Percentiles rank a stretch among this genome's conserved stretches.
Evolutionary conservation across 768 basidiomycete species (phyloP).

Genomic region (Boletus rufocinnamomeus): DNA sequence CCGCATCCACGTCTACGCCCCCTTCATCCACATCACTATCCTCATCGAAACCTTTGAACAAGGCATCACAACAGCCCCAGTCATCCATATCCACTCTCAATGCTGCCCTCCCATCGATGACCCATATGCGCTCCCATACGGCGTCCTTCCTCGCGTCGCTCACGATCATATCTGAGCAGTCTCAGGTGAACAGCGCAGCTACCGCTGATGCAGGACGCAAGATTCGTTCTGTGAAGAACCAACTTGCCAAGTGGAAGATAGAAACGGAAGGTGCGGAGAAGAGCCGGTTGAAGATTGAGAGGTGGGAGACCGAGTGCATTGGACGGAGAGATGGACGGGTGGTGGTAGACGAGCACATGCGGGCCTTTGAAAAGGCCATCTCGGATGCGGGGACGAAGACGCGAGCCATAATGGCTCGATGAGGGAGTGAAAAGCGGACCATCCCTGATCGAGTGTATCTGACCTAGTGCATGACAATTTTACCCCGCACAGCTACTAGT

Average conservation of each 20-base stretch:
- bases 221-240: slow-evolving; percentile 83
- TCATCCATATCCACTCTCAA: slow-evolving; percentile 34
- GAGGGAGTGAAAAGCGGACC: slow-evolving; percentile 25
- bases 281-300: slow-evolving; percentile 72
- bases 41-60: slow-evolving; percentile 29
- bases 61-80: slow-evolving; percentile 20
- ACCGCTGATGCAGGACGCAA: slow-evolving; percentile 85
- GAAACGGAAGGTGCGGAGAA: slow-evolving; percentile 87
- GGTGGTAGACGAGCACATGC: slow-evolving; percentile 76
- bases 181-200: slow-evolving; percentile 84
- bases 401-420: slow-evolving; percentile 79
- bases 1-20: slow-evolving; percentile 46
- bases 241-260: slow-evolving; percentile 73
- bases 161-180: slow-evolving; percentile 79
- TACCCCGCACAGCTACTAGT: slow-evolving; percentile 14
- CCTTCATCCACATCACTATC: slow-evolving; percentile 53
- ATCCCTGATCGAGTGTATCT: slow-evolving; percentile 1
- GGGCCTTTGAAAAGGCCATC: slow-evolving; percentile 72
- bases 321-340: slow-evolving; percentile 57
- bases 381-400: slow-evolving; percentile 75
- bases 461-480: slow-evolving; percentile 2
- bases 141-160: slow-evolving; percentile 74
- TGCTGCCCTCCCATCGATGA: slow-evolving; percentile 58
- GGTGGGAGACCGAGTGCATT: slow-evolving; percentile 68
- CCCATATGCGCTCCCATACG: slow-evolving; percentile 72